Conservation (phyloP, 768 basidiomycete species). For the Lactifluus rugatus region DNA sequence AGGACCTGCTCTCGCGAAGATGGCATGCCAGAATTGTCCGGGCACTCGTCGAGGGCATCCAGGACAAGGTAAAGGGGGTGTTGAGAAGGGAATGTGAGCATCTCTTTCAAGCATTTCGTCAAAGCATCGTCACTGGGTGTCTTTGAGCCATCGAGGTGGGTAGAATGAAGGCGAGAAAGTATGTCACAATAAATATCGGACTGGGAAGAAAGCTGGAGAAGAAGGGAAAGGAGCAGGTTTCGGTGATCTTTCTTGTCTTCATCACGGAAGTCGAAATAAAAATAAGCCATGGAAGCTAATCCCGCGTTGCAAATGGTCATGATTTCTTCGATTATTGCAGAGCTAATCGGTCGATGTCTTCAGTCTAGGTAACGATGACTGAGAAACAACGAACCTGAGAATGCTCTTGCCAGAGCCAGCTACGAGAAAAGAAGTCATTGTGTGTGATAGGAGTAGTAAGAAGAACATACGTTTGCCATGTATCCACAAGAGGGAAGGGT, state of each 20-base stretch:
- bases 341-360: background rate
- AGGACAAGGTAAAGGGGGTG: background rate
- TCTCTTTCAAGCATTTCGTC: background rate
- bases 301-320: background rate
- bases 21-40: background rate
- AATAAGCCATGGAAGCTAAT: background rate
- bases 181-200: background rate
- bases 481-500: background rate
- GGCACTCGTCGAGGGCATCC: constrained; percentile 5
- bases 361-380: background rate
- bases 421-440: background rate
- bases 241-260: background rate
- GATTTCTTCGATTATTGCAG: background rate
- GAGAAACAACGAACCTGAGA: background rate
- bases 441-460: no score
- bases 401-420: background rate
- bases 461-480: background rate
- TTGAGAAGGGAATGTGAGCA: background rate
- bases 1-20: background rate
- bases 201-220: background rate
- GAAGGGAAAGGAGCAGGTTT: background rate
- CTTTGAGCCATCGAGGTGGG: background rate
- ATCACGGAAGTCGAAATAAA: background rate
- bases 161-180: background rate
- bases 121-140: background rate